phyloP scores from a whole-genome alignment of 2,329 filamentous ascomycete genomes.

The Podosphaera xanthii region DNA sequence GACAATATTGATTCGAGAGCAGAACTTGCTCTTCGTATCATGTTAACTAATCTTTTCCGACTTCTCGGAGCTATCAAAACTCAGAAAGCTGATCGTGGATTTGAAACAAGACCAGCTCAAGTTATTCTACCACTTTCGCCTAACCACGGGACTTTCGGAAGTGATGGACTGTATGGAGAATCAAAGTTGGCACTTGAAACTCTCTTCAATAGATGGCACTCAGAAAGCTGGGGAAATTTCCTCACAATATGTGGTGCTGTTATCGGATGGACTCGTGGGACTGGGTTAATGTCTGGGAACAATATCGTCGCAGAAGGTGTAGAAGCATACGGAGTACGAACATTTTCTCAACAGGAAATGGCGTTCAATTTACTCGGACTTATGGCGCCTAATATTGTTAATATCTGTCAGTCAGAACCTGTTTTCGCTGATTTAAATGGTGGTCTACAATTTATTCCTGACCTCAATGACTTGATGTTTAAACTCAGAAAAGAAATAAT shows the following conservation, averaged over 20 bases:
- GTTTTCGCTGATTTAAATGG: conserved; percentile 96
- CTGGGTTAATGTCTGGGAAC: conserved; percentile 92
- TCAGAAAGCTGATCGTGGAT: conserved; percentile 69
- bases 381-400: conserved; percentile 83
- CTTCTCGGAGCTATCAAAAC: conserved; percentile 77
- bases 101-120: conserved; percentile 87
- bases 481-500: conserved; percentile 83
- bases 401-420: conserved; percentile 85
- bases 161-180: conserved; percentile 92
- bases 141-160: conserved; percentile 96
- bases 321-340: conserved; percentile 87
- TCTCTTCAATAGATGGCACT: conserved; percentile 95
- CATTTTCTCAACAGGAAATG: conserved; percentile 98
- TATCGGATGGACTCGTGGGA: conserved; percentile 97
- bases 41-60: conserved; percentile 90
- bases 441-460: conserved; percentile 89
- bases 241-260: conserved; percentile 95
- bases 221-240: conserved; percentile 91
- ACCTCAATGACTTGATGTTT: conserved; percentile 85
- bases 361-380: conserved; percentile 93
- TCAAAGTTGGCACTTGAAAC: conserved; percentile 95
- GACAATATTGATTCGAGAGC: conserved; percentile 93
- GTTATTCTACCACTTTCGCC: conserved; percentile 89
- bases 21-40: conserved; percentile 93
- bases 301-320: conserved; percentile 95